phyloP scores from a whole-genome alignment of 305 asterid species.

The Fraxinus platypoda region DNA sequence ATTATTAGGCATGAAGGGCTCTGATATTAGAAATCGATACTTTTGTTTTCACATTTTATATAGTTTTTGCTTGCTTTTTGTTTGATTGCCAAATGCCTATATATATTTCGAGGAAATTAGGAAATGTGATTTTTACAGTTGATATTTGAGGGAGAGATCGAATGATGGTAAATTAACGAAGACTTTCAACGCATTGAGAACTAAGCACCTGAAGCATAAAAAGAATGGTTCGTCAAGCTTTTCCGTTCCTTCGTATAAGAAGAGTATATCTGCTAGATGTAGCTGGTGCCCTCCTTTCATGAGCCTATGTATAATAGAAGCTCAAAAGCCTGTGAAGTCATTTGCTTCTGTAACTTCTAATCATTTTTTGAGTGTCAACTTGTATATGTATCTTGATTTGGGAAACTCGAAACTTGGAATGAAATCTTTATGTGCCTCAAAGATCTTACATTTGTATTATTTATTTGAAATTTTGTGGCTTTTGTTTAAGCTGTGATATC shows the following conservation, averaged over 20 bases:
- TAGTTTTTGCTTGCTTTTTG: not conserved
- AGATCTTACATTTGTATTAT: not conserved
- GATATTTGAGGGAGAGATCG: not conserved
- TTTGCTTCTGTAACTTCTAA: not conserved
- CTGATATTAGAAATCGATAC: constrained; percentile 11
- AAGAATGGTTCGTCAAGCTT: not conserved
- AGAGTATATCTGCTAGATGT: not conserved
- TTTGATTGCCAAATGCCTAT: not conserved
- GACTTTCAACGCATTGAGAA: not conserved
- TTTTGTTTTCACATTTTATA: not conserved
- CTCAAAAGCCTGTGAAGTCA: not conserved
- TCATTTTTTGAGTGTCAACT: not conserved
- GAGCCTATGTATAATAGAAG: not conserved
- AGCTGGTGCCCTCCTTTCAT: not conserved
- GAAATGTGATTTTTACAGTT: not conserved
- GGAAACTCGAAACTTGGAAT: not conserved
- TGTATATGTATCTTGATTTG: not conserved
- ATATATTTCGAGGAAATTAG: not conserved
- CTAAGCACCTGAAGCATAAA: not conserved
- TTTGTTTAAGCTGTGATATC: not conserved
- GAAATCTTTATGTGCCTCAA: not conserved
- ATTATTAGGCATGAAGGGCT: not conserved
- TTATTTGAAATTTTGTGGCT: not conserved
- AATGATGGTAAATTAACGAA: not conserved
- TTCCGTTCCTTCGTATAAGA: not conserved